Percentiles rank a stretch among this genome's conserved stretches.
These are phyloP conservation scores for Epicoccum sorghinum DNA, from an alignment of 2,329 filamentous ascomycete species.

Conservation along the genomic window DNA sequence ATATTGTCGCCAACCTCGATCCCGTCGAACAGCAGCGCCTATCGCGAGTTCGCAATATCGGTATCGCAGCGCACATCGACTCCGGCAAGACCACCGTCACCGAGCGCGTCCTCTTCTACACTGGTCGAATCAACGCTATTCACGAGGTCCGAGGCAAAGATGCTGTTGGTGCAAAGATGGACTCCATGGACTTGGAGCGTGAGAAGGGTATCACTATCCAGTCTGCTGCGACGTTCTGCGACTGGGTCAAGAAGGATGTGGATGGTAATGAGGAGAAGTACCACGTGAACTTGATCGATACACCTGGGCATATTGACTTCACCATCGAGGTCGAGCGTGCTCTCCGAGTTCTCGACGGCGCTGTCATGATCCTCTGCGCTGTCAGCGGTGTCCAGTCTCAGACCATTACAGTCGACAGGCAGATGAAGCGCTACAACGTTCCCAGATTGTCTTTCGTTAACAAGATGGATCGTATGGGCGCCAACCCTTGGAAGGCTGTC, in stretches of 20 bases:
- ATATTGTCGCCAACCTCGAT: slow-evolving; percentile 79
- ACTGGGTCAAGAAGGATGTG: slow-evolving; percentile 84
- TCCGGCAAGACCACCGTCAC: slow-evolving; percentile 97
- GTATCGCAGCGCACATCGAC: slow-evolving; percentile 98
- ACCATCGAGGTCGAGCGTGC: slow-evolving; percentile 98
- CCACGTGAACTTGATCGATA: slow-evolving; percentile 98
- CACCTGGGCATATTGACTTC: slow-evolving; percentile 97
- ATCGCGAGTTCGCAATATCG: slow-evolving; percentile 89
- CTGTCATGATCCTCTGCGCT: slow-evolving; percentile 97
- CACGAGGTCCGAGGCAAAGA: slow-evolving; percentile 97
- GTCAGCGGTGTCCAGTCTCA: slow-evolving; percentile 97
- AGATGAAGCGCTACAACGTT: slow-evolving; percentile 98
- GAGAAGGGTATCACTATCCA: slow-evolving; percentile 99
- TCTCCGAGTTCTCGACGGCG: slow-evolving; percentile 90
- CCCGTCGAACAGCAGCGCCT: slow-evolving; percentile 79
- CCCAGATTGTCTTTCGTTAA: slow-evolving; percentile 96
- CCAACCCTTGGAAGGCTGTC: slow-evolving; percentile 96
- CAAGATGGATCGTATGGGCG: slow-evolving; percentile 99
- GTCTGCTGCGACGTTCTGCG: slow-evolving; percentile 95
- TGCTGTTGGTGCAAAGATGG: slow-evolving; percentile 97
- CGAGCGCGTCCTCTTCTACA: slow-evolving; percentile 97
- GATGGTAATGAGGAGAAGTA: slow-evolving; percentile 82
- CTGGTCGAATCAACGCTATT: slow-evolving; percentile 93
- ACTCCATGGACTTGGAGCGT: slow-evolving; percentile 98
- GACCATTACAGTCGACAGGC: slow-evolving; percentile 96